phyloP scores from a whole-genome alignment of 2,329 filamentous ascomycete genomes.

The Colletotrichum karsti region DNA sequence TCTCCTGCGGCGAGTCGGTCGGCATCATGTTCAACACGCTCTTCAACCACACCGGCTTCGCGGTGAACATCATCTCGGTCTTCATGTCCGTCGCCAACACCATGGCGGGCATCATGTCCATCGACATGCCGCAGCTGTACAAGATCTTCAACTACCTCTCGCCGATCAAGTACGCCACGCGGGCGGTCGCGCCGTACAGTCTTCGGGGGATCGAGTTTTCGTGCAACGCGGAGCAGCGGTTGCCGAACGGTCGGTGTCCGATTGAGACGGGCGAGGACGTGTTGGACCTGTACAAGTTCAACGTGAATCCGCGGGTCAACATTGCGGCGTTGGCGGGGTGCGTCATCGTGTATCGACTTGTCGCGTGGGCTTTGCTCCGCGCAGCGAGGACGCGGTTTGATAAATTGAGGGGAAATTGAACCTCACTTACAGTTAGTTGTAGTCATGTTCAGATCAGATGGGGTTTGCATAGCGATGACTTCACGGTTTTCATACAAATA shows the following conservation, averaged over 20 bases:
- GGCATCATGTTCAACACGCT: constrained; percentile 85
- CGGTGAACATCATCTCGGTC: constrained; percentile 76
- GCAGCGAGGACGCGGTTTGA: constrained; percentile 54
- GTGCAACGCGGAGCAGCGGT: constrained; percentile 67
- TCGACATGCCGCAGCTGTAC: constrained; percentile 73
- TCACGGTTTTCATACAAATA: not conserved
- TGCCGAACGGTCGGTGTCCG: constrained; percentile 69
- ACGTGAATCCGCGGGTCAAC: constrained; percentile 68
- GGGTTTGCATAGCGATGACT: not conserved
- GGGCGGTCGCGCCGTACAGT: constrained; percentile 73
- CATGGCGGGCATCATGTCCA: constrained; percentile 76
- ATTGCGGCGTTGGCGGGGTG: constrained; percentile 70
- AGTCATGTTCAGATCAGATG: not conserved
- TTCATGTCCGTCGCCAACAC: constrained; percentile 75
- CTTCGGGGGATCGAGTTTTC: constrained; percentile 69
- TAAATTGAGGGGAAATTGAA: constrained; percentile 49
- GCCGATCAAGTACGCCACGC: constrained; percentile 75
- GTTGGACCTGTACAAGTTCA: constrained; percentile 71
- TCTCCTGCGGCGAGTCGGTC: constrained; percentile 77
- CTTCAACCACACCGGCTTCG: constrained; percentile 78
- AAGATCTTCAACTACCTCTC: constrained; percentile 76
- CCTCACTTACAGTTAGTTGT: not conserved
- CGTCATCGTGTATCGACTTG: constrained; percentile 70
- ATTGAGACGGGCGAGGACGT: constrained; percentile 74
- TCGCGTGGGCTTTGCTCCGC: constrained; percentile 69